Conservation (phyloP, 2,329 filamentous ascomycete genomes). For the Neofusicoccum sp. region DNA sequence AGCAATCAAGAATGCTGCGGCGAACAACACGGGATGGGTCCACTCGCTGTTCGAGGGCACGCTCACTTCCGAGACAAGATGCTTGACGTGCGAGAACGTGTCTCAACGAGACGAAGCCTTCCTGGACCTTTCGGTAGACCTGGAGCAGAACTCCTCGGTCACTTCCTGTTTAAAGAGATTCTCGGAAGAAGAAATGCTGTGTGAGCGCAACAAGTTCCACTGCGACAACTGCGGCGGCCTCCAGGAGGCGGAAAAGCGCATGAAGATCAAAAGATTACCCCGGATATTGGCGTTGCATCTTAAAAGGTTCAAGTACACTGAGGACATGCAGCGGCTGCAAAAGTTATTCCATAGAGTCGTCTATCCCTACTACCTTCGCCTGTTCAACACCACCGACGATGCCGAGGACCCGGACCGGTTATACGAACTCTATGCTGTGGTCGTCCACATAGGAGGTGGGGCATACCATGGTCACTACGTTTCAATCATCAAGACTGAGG, state of each 20-base stretch:
- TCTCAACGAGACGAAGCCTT: constrained; percentile 96
- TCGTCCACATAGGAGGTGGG: constrained; percentile 94
- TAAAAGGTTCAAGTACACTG: constrained; percentile 98
- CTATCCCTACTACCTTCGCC: constrained; percentile 91
- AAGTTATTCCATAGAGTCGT: constrained; percentile 97
- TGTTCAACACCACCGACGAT: constrained; percentile 97
- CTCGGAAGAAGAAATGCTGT: constrained; percentile 97
- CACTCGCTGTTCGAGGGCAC: constrained; percentile 96
- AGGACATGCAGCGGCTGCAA: constrained; percentile 87
- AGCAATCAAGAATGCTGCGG: neutral
- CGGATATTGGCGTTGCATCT: constrained; percentile 89
- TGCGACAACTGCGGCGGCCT: constrained; percentile 95
- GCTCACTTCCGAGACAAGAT: constrained; percentile 92
- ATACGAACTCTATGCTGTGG: constrained; percentile 95
- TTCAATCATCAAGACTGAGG: constrained; percentile 94
- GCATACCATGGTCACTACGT: constrained; percentile 98
- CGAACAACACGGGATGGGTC: constrained; percentile 67
- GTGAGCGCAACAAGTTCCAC: constrained; percentile 97
- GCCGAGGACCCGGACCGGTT: constrained; percentile 88
- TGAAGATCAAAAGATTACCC: constrained; percentile 96
- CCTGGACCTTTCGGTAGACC: constrained; percentile 89
- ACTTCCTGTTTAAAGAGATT: constrained; percentile 95
- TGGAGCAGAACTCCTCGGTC: constrained; percentile 93
- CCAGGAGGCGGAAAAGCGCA: constrained; percentile 96
- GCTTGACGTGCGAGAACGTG: constrained; percentile 90